Base-by-base conservation (phyloP, 371 early-diverging fungal species). In the Mortierella sp. region DNA sequence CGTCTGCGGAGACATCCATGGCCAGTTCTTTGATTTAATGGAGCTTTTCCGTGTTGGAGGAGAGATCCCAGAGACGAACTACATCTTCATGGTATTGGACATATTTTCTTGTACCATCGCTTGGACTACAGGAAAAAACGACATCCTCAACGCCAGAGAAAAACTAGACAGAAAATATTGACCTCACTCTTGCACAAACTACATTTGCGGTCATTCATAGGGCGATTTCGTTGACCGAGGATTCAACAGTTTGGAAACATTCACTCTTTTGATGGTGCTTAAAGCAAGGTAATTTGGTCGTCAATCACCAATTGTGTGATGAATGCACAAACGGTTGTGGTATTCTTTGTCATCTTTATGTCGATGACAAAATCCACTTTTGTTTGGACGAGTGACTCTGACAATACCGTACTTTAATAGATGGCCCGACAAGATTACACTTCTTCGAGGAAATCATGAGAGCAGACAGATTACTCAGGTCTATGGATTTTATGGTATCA, bases 211-310 rank as follows among this genome's bases (percentile, higher is more conserved):
- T 35, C 5, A 20, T 22, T n/a, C 9, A 51, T 69, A 91, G 91
- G 99, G 99, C 28, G 99, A 99, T 83, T 99, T 98, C 91, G 99
- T 99, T 12, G 99, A 99, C 88, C 92, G 99, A 66, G 99, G 99
- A 24, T 98, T 97, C 86, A 98, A 98, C 88, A 96, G 96, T 78
- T 90, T 99, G 66, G 99, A 99, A 83, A 98, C 99, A 8, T 95
- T 99, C 71, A 95, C 97, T 30, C 83, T 99, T 64, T 86, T 99
- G 52, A 91, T 99, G 80, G 94, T 93, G 24, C 89, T 99, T 68
- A 99, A 99, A 89, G 97, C 97, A 67, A 94, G 91, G 89, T 93
- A 76, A 59, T 16, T 24, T 52, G 20, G 11, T 52, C 52, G n/a
- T 52, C 22, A 6, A 11, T 22, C 9, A 45, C 24, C 52, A 52